Percentiles rank a stretch among this genome's conserved stretches.
Evolutionary conservation across 2,329 filamentous ascomycete species (phyloP).

Genomic region (Arthrocladium fulminans): DNA sequence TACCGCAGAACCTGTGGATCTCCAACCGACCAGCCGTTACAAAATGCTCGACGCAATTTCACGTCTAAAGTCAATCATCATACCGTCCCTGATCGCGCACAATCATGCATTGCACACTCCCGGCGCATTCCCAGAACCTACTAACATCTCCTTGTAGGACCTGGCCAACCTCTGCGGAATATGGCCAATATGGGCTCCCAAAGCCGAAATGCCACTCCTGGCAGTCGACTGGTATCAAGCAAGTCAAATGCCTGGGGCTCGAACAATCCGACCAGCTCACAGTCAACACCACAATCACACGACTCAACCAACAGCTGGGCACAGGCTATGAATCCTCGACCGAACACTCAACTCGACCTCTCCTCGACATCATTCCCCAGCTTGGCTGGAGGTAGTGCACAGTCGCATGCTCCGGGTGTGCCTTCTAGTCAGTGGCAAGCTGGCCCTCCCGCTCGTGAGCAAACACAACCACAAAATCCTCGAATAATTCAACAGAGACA

Average conservation of each 20-base stretch:
- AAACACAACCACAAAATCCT: conserved; percentile 3
- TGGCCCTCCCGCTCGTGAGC: conserved; percentile 17
- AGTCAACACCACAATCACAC: conserved; percentile 15
- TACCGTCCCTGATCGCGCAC: too few relatives aligned
- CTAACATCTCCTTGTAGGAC: conserved; percentile 12
- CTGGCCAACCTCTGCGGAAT: conserved; percentile 17
- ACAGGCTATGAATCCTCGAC: conserved; percentile 20
- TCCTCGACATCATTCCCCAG: conserved; percentile 23
- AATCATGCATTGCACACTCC: neutral
- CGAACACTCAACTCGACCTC: conserved; percentile 19
- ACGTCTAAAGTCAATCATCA: too few relatives aligned
- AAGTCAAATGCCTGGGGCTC: conserved; percentile 22
- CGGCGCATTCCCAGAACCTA: conserved; percentile 5
- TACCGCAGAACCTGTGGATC: too few relatives aligned
- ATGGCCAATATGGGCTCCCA: conserved; percentile 17
- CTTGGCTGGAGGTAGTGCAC: conserved; percentile 12
- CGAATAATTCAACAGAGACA: conserved; percentile 11
- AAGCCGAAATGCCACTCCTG: conserved; percentile 15
- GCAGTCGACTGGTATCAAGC: conserved; percentile 14
- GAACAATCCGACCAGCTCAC: conserved; percentile 14
- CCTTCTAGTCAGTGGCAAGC: conserved; percentile 22
- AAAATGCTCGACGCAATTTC: too few relatives aligned
- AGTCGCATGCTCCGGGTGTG: conserved; percentile 16
- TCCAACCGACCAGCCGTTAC: too few relatives aligned
- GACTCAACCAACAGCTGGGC: conserved; percentile 20